Evolutionary conservation across 2,329 filamentous ascomycete species (phyloP), one percentile per base, ranked within the genome.

Genomic region (Clonostachys rhizophaga): DNA sequence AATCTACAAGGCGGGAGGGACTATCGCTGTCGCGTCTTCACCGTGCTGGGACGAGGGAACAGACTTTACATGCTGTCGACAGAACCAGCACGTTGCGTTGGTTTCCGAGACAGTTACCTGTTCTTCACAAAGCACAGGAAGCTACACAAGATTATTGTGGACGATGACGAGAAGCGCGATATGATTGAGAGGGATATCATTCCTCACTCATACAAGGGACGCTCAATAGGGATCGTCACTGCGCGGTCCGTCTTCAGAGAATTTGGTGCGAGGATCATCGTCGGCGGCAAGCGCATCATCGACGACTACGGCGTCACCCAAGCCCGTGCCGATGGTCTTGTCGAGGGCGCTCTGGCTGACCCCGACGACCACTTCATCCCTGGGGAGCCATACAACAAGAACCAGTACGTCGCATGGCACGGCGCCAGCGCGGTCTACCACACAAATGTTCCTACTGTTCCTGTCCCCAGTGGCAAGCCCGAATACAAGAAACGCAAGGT

Each of bases 51-150:
- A 47, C 83, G 91, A 54, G 91, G 87, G 36, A 81, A 92, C 44
- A 77, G 91, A 47, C 82, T 95, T 11, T 99, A 99, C 80, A 99
- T 99, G 94, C 72, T 99, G 68, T 97, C 94, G 4, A 99, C 94
- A 5, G 94, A 99, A 63, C 95, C 94, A 6, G 94, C 94, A 20
- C 87, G 94, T 54, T 97, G 94, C 60, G 91, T 96, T 47, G 94
- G 94, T 14, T 99, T 99, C 76, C 81, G 94, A 55, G 94, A 99
- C 74, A 96, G 91, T 54, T 99, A 99, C 62, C 81, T 99, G 24
- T 96, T 99, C 77, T 99, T 99, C 75, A 95, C 94, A 53, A 99
- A 97, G 70, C 94, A 99, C 69, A 88, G 89, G 63, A 86, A 91
- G 59, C 85, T 99, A 13, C 94, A 91, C 79, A 99, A 99, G 73